Conservation (phyloP, 164 flowering plant species). For the Magnolia kwangsiensis region DNA sequence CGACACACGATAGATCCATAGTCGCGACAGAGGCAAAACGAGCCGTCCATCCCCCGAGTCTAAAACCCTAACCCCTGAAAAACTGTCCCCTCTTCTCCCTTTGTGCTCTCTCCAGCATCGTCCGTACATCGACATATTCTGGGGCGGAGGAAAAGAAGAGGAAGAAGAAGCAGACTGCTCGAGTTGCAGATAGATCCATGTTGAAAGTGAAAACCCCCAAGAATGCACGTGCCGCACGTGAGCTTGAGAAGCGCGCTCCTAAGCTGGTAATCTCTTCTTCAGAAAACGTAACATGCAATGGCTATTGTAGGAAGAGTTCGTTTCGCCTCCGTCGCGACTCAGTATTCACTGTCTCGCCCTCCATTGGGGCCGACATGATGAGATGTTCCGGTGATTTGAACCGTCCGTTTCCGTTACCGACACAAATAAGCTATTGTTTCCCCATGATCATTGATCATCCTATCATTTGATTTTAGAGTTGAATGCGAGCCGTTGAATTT, state of each 20-base stretch:
- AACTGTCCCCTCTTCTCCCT: no score
- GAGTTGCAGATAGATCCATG: conserved; percentile 23
- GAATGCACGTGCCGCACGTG: conserved; percentile 35
- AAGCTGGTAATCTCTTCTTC: conserved; percentile 33
- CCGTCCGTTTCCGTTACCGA: not conserved
- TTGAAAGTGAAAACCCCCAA: conserved; percentile 33
- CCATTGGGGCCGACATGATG: not conserved
- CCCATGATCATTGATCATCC: not conserved
- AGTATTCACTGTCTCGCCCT: not conserved
- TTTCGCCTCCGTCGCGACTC: not conserved
- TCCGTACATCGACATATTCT: no score
- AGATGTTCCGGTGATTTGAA: not conserved
- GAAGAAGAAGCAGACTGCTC: no score
- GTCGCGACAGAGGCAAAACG: no score
- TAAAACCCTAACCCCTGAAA: no score
- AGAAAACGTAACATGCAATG: not conserved
- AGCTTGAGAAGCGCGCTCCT: conserved; percentile 50
- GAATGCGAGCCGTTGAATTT: not conserved
- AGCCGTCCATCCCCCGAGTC: no score
- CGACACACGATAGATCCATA: no score
- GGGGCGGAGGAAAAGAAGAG: no score
- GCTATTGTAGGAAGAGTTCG: not conserved
- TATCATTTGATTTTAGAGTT: not conserved
- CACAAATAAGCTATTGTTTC: not conserved
- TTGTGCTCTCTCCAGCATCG: no score